Evolutionary conservation across 805 yeast genomes (phyloP).

Genomic region (Candida chilensis): DNA sequence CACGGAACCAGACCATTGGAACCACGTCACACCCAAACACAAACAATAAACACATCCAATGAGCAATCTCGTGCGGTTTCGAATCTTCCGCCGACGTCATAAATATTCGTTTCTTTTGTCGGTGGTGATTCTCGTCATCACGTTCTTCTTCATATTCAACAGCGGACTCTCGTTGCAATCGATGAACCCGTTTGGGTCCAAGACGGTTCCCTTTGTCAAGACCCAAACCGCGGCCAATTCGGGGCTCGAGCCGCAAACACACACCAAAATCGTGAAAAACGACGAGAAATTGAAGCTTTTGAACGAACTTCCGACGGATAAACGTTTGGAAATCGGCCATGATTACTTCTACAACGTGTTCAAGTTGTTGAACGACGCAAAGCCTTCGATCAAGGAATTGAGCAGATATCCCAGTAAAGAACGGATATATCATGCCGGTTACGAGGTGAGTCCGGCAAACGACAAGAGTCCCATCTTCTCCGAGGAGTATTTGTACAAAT

Average conservation of each 20-base stretch:
- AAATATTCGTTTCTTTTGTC: not conserved
- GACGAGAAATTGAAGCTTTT: no score
- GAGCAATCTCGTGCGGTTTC: no score
- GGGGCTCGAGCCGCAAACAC: no score
- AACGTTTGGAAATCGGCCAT: slow-evolving; percentile 27
- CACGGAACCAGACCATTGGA: no score
- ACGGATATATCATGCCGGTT: slow-evolving; percentile 47
- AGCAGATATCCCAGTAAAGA: slow-evolving; percentile 32
- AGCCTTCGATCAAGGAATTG: slow-evolving; percentile 34
- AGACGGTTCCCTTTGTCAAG: no score
- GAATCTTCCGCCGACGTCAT: not conserved
- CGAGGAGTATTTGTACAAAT: slow-evolving; percentile 41
- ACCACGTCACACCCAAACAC: no score
- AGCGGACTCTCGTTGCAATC: no score
- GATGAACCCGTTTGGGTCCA: no score
- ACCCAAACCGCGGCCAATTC: no score
- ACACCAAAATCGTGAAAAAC: no score
- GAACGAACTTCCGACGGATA: no score
- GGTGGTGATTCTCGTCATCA: not conserved
- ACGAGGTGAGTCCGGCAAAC: slow-evolving; percentile 24
- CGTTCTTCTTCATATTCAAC: not conserved
- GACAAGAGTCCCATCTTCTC: slow-evolving; percentile 31
- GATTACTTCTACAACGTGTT: slow-evolving; percentile 33
- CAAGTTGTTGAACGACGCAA: slow-evolving; percentile 25
- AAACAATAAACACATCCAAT: no score